phyloP scores from a whole-genome alignment of 257 asterid species.

The Salvia splendens region DNA sequence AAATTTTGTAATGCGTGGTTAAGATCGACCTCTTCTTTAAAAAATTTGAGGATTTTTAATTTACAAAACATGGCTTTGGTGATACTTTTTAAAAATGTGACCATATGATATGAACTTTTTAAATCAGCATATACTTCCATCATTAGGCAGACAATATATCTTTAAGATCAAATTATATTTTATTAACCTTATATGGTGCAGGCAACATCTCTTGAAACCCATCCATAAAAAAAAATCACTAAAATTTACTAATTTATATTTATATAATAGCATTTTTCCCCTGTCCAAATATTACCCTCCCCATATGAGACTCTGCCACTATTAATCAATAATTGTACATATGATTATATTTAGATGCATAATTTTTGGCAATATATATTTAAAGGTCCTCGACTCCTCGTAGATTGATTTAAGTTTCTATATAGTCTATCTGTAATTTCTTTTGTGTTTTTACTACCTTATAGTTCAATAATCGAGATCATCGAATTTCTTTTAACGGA shows the following conservation, averaged over 20 bases:
- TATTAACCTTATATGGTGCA: background rate
- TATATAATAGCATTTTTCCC: background rate
- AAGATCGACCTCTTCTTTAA: too few relatives aligned
- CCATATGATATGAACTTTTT: background rate
- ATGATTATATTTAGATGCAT: background rate
- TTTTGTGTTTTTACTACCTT: too few relatives aligned
- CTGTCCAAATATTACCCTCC: background rate
- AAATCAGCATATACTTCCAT: background rate
- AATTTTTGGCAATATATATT: too few relatives aligned
- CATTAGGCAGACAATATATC: slow-evolving; percentile 1
- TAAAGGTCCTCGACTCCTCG: too few relatives aligned
- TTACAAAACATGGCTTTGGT: too few relatives aligned
- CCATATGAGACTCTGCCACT: background rate
- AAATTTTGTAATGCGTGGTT: too few relatives aligned
- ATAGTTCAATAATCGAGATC: too few relatives aligned
- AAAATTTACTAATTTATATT: background rate
- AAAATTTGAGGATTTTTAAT: too few relatives aligned
- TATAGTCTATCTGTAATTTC: too few relatives aligned
- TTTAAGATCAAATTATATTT: background rate
- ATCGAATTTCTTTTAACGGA: too few relatives aligned
- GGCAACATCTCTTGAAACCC: background rate
- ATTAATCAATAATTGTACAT: background rate
- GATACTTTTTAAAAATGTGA: too few relatives aligned
- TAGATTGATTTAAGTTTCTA: too few relatives aligned
- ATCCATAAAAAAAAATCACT: background rate